These are phyloP conservation scores for Scenedesmus sp. DNA, from an alignment of 163 green algal species.

Conservation along the genomic window DNA sequence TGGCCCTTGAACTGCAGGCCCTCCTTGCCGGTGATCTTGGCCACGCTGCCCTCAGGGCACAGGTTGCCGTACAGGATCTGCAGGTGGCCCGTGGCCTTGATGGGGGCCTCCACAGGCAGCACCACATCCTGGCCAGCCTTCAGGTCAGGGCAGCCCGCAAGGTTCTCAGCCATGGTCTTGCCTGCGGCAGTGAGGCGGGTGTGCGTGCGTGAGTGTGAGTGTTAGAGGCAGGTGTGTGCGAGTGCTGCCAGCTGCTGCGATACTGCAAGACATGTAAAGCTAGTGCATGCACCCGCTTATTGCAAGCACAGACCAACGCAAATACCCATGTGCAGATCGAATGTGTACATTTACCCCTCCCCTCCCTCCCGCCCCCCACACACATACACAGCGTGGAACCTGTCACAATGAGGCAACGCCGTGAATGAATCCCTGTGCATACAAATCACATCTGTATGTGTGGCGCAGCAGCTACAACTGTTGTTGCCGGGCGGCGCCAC, in stretches of 20 bases:
- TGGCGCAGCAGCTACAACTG: too few species aligned
- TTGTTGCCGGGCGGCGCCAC: too few species aligned
- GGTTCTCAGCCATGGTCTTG: conserved; percentile 97
- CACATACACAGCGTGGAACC: neutral
- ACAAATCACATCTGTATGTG: too few species aligned
- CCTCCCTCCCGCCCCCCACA: neutral
- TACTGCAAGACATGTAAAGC: too few species aligned
- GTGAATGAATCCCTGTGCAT: too few species aligned
- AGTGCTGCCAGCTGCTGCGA: too few species aligned
- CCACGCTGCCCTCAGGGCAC: conserved; percentile 94
- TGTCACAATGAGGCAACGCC: too few species aligned
- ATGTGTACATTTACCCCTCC: neutral
- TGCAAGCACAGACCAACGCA: too few species aligned
- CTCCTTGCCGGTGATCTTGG: conserved; percentile 99
- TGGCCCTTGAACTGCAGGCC: conserved; percentile 91
- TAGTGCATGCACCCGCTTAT: too few species aligned
- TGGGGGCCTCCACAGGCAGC: conserved; percentile 90
- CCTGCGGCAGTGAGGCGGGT: conserved; percentile 58
- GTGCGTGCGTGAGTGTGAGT: neutral
- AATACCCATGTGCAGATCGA: too few species aligned
- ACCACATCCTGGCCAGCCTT: conserved; percentile 93
- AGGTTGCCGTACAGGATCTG: conserved; percentile 98
- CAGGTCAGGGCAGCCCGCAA: conserved; percentile 86
- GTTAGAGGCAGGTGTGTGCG: neutral
- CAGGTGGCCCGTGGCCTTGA: conserved; percentile 85